Percentiles rank a stretch among this genome's conserved stretches.
These are phyloP conservation scores for Diaporthe nobilis DNA, from an alignment of 2,329 filamentous ascomycete species.

Conservation along the genomic window DNA sequence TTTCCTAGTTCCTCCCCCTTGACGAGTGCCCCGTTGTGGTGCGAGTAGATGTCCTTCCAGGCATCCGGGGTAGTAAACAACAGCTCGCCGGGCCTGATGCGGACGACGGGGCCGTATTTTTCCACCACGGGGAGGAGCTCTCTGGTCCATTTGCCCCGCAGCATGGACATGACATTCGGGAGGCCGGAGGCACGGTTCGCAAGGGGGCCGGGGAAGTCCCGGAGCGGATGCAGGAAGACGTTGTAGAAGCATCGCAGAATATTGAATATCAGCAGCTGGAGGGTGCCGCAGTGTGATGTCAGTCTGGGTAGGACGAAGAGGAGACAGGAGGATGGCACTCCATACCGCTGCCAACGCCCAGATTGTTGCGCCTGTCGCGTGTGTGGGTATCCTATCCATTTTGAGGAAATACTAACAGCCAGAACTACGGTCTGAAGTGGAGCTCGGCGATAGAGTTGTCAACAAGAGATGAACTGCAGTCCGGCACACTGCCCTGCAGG, in stretches of 20 bases:
- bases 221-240: conserved; percentile 41
- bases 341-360: conserved; percentile 37
- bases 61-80: conserved; percentile 32
- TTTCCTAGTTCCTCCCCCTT: conserved; percentile 43
- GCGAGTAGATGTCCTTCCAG: conserved; percentile 43
- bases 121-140: conserved; percentile 24
- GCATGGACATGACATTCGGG: conserved; percentile 7
- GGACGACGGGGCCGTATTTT: conserved; percentile 44
- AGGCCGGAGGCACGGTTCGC: conserved; percentile 31
- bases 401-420: neutral
- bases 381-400: conserved; percentile 11
- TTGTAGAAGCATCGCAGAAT: conserved; percentile 35
- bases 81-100: conserved; percentile 40
- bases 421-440: neutral
- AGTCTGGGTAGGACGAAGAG: neutral
- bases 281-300: neutral
- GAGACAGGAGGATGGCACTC: neutral
- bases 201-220: conserved; percentile 37
- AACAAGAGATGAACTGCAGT: neutral
- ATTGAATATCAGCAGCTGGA: conserved; percentile 24
- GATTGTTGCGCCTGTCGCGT: neutral
- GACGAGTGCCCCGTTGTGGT: conserved; percentile 29
- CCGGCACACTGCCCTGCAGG: neutral
- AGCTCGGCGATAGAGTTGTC: neutral
- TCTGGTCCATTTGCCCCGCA: conserved; percentile 29